Conservation (phyloP, 139 green algal genomes). For the Ostreobium quekettii region DNA sequence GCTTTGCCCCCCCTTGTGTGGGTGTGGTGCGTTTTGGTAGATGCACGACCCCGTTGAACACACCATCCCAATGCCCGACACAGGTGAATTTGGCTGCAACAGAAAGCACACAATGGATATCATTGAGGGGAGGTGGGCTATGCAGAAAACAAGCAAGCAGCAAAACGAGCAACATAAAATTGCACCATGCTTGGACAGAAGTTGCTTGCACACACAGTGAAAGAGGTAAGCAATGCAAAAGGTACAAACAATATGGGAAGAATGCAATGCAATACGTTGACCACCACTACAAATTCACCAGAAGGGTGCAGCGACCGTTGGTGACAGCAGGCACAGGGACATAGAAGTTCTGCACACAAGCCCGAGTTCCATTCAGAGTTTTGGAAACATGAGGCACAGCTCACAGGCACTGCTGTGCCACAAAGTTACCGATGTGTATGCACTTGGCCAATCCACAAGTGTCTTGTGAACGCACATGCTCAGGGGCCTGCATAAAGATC, state of each 20-base stretch:
- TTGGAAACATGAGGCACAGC: too few species aligned
- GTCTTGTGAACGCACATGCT: neutral
- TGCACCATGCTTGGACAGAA: neutral
- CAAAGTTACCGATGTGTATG: neutral
- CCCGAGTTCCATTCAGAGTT: too few species aligned
- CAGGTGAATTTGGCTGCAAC: neutral
- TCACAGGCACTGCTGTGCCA: neutral
- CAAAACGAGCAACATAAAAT: too few species aligned
- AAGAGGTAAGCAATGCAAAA: neutral
- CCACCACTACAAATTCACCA: too few species aligned
- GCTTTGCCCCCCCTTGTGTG: neutral
- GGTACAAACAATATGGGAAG: too few species aligned
- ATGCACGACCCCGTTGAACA: slow-evolving; percentile 48
- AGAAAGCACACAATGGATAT: neutral
- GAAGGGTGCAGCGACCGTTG: too few species aligned
- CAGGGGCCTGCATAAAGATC: neutral
- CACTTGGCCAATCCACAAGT: neutral
- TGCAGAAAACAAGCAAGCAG: neutral
- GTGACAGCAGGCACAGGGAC: too few species aligned
- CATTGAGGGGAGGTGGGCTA: neutral
- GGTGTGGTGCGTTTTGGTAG: slow-evolving; percentile 32
- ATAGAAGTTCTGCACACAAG: too few species aligned
- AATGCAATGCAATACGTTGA: too few species aligned
- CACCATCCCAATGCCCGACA: slow-evolving; percentile 39
- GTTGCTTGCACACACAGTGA: neutral